Conservation (phyloP, 2,329 filamentous ascomycete species). For the Davidsoniella australis region DNA sequence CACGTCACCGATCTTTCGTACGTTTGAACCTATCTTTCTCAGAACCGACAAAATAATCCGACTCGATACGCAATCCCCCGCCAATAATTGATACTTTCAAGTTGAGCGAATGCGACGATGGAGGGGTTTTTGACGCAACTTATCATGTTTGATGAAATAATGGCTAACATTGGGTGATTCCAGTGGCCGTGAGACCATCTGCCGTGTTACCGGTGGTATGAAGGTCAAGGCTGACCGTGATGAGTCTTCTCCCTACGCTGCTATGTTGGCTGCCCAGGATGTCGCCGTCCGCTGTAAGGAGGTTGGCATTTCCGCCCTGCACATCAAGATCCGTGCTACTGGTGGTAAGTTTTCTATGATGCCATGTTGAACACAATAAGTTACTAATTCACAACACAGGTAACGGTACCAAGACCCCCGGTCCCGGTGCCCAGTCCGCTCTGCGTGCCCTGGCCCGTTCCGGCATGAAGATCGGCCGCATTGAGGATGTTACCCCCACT, state of each 20-base stretch:
- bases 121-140: background rate
- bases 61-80: background rate
- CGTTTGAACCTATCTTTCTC: conserved; percentile 21
- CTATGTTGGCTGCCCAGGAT: conserved; percentile 99
- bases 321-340: conserved; percentile 99
- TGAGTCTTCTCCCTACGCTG: conserved; percentile 98
- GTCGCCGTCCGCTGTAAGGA: conserved; percentile 73
- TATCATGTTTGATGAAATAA: background rate
- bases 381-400: conserved; percentile 27
- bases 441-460: conserved; percentile 97
- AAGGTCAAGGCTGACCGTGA: conserved; percentile 99
- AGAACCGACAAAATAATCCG: background rate
- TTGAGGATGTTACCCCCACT: conserved; percentile 98
- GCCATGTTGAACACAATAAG: background rate
- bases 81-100: background rate
- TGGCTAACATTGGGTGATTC: conserved; percentile 54
- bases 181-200: conserved; percentile 99
- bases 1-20: conserved; percentile 98
- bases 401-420: conserved; percentile 99
- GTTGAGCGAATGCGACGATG: background rate
- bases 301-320: conserved; percentile 70
- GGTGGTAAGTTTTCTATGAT: conserved; percentile 48
- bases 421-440: conserved; percentile 95
- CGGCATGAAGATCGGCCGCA: conserved; percentile 99
- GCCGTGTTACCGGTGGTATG: conserved; percentile 99